These are phyloP conservation scores for Suillus occidentalis DNA, from an alignment of 768 basidiomycete genomes.

Conservation along the genomic window DNA sequence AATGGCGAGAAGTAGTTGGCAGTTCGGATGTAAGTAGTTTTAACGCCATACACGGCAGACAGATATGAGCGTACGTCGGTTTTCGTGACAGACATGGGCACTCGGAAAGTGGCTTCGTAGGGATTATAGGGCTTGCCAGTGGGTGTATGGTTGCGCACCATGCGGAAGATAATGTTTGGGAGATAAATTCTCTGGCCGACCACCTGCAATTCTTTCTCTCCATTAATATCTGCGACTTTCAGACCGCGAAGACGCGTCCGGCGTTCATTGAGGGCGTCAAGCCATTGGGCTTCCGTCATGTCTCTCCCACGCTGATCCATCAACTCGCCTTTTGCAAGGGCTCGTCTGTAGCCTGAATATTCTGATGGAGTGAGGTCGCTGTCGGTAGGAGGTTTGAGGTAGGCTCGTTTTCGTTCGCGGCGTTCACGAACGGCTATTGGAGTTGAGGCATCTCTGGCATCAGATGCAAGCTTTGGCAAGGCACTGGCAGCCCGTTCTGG, in stretches of 20 bases:
- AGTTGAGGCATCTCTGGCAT: constrained; percentile 66
- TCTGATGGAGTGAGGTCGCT: constrained; percentile 68
- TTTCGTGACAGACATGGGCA: constrained; percentile 89
- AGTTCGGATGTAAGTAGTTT: constrained; percentile 94
- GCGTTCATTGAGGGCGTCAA: constrained; percentile 52
- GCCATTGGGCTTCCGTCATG: constrained; percentile 58
- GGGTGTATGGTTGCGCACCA: constrained; percentile 82
- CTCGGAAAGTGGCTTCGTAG: constrained; percentile 91
- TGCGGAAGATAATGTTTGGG: constrained; percentile 80
- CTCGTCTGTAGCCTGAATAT: constrained; percentile 58
- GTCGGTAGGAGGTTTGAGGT: constrained; percentile 33
- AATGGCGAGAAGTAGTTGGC: constrained; percentile 78
- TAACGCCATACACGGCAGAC: constrained; percentile 79
- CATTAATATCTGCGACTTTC: constrained; percentile 38
- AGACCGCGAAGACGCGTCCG: constrained; percentile 72
- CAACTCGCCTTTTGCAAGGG: constrained; percentile 53
- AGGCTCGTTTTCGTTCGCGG: constrained; percentile 51
- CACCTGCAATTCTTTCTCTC: constrained; percentile 49
- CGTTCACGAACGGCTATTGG: constrained; percentile 74
- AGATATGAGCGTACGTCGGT: constrained; percentile 90
- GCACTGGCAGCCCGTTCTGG: constrained; percentile 62
- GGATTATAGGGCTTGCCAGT: constrained; percentile 85
- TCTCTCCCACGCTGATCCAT: constrained; percentile 33
- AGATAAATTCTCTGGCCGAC: constrained; percentile 86
- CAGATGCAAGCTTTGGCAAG: constrained; percentile 43